A percentile compares a stretch with the other conserved stretches of the same genome.
Evolutionary conservation across 1,284 basidiomycete species (phyloP).

Genomic region (Marasmius tenuissimus): DNA sequence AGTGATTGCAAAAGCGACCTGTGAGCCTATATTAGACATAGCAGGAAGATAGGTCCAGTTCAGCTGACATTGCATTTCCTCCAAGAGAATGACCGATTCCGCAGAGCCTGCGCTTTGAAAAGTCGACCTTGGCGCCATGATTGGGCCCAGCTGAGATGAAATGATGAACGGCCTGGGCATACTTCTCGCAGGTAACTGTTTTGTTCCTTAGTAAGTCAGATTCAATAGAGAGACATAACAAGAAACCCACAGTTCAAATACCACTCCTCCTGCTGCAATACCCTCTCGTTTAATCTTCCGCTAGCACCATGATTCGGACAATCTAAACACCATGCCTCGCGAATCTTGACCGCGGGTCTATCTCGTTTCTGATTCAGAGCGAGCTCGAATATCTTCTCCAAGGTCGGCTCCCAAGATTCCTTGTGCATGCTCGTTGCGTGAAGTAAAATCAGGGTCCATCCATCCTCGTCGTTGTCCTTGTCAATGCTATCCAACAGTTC

Average conservation of each 20-base stretch:
- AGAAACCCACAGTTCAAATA: conserved; percentile 40
- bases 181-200: conserved; percentile 60
- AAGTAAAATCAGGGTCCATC: conserved; percentile 52
- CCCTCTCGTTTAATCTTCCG: conserved; percentile 37
- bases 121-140: conserved; percentile 41
- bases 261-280: conserved; percentile 39
- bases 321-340: conserved; percentile 52
- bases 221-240: conserved; percentile 2
- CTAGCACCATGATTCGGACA: conserved; percentile 55
- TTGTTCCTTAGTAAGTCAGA: not conserved
- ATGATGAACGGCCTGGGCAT: conserved; percentile 51
- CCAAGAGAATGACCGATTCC: conserved; percentile 66
- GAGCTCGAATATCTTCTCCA: conserved; percentile 40
- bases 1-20: conserved; percentile 53
- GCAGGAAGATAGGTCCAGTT: not conserved
- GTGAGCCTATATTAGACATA: conserved; percentile 12
- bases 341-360: conserved; percentile 31
- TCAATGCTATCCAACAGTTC: conserved; percentile 31
- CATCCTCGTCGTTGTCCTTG: conserved; percentile 30
- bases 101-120: conserved; percentile 45
- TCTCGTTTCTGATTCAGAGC: conserved; percentile 16
- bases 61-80: conserved; percentile 55
- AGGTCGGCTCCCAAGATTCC: conserved; percentile 63
- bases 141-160: conserved; percentile 45
- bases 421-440: conserved; percentile 70